Evolutionary conservation across 192 early-diverging fungal genomes (phyloP).

Genomic region (Backusella westeae): DNA sequence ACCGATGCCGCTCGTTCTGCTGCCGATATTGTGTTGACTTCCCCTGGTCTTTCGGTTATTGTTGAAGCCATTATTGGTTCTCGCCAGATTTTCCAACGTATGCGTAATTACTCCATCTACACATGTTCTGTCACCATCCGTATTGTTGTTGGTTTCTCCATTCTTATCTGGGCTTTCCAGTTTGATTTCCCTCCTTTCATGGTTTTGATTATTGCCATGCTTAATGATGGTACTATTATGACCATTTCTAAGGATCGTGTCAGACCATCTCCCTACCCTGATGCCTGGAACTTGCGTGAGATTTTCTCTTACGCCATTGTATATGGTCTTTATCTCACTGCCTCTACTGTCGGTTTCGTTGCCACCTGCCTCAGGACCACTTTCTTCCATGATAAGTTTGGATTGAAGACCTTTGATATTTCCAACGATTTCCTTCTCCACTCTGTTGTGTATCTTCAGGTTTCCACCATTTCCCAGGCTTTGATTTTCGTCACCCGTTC

Average conservation of each 20-base stretch:
- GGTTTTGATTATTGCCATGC: slow-evolving; percentile 84
- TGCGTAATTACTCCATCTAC: slow-evolving; percentile 90
- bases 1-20: slow-evolving; percentile 77
- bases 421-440: slow-evolving; percentile 62
- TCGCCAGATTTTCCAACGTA: slow-evolving; percentile 95
- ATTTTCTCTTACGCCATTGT: slow-evolving; percentile 84
- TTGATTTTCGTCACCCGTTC: slow-evolving; percentile 73
- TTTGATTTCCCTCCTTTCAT: slow-evolving; percentile 84
- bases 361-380: slow-evolving; percentile 53
- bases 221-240: slow-evolving; percentile 93
- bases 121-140: slow-evolving; percentile 87
- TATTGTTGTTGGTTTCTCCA: slow-evolving; percentile 69
- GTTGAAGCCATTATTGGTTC: slow-evolving; percentile 91
- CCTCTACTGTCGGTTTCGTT: slow-evolving; percentile 76
- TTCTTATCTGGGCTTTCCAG: slow-evolving; percentile 72
- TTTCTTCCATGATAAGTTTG: slow-evolving; percentile 66
- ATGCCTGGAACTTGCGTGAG: slow-evolving; percentile 88
- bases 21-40: slow-evolving; percentile 75
- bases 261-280: slow-evolving; percentile 72
- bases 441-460: slow-evolving; percentile 73
- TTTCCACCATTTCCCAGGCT: slow-evolving; percentile 71
- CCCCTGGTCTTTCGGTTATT: slow-evolving; percentile 79
- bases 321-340: slow-evolving; percentile 80
- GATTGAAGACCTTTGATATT: slow-evolving; percentile 46
- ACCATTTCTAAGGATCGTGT: slow-evolving; percentile 89